Evolutionary conservation across 176 grass and related monocot genomes (phyloP).

Genomic region (Musa troglodytarum): DNA sequence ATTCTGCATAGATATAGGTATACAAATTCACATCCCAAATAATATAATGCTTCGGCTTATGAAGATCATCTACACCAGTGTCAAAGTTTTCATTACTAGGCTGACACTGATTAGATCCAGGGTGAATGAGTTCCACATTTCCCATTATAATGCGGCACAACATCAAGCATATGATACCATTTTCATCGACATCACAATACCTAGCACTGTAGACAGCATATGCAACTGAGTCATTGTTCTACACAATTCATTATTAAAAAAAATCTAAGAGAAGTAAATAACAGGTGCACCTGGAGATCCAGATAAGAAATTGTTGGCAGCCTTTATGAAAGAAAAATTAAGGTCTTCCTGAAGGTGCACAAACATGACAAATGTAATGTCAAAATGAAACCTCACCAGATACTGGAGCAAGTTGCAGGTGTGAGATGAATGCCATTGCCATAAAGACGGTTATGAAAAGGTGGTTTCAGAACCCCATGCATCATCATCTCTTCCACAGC

Average conservation of each 20-base stretch:
- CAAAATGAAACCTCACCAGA: slow-evolving; percentile 53
- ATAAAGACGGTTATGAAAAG: slow-evolving; percentile 37
- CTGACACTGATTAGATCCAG: slow-evolving; percentile 68
- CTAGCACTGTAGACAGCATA: slow-evolving; percentile 55
- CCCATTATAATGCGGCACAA: slow-evolving; percentile 95
- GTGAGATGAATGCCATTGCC: slow-evolving; percentile 64
- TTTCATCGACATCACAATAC: slow-evolving; percentile 87
- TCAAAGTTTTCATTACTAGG: slow-evolving; percentile 69
- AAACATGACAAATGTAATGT: slow-evolving; percentile 2
- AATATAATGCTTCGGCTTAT: slow-evolving; percentile 85
- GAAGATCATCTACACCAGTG: slow-evolving; percentile 86
- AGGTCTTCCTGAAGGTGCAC: neutral
- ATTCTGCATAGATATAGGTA: slow-evolving; percentile 89
- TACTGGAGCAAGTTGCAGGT: slow-evolving; percentile 52
- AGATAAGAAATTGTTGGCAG: neutral
- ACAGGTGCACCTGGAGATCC: neutral
- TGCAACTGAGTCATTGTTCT: neutral
- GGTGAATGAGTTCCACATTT: slow-evolving; percentile 81
- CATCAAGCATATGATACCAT: slow-evolving; percentile 71
- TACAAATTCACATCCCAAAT: slow-evolving; percentile 87
- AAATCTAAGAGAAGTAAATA: neutral
- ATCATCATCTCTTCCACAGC: slow-evolving; percentile 64
- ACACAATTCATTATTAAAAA: neutral
- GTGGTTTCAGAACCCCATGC: slow-evolving; percentile 37
- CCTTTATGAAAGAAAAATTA: neutral